Evolutionary conservation across 202 grass and related monocot genomes (phyloP), one percentile per base, ranked within the genome.

Genomic region (Setaria italica): DNA sequence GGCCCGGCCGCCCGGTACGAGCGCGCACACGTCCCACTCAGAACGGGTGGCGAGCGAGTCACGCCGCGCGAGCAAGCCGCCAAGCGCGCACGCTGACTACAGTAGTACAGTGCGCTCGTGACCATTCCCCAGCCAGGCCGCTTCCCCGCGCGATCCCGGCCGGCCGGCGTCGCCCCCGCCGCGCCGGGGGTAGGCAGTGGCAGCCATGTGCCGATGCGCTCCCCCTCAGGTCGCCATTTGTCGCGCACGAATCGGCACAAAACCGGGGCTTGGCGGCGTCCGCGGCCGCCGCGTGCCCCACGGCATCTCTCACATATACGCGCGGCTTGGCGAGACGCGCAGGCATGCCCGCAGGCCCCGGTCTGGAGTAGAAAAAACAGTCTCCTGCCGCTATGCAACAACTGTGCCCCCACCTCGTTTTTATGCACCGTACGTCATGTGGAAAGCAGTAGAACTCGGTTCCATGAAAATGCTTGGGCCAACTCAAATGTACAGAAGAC

Each of bases 171-270:
- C 82, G 50, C 30, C 67, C 10, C n/a, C 58, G 21, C 20, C 21
- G 8, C 56, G 66, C n/a, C 14, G 63, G 29, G 20, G 72, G 29
- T 25, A 55, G 49, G 71, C 25, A 21, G 58, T 17, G 68, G 17
- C 65, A 19, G 56, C 35, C 83, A 89, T 48, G 78, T 81, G 78
- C 45, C 78, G 76, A 70, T 59, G 37, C 48, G 9, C 7, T 51
- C 41, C 49, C 51, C 62, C 49, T 58, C 46, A 21, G 51, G 42
- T 68, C 6, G 58, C 30, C 25, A 49, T 83, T 79, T 83, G 84
- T 79, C 84, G 48, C 80, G 79, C 32, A 17, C 79, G 78, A 78
- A 78, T 37, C 39, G 48, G 78, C 72, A 86, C 78, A 17, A 76
- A 32, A 35, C 0, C 1, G 65, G n/a, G 77, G 41, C 32, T 66